These are phyloP conservation scores for Aspergillus quadricinctus DNA, from an alignment of 2,329 filamentous ascomycete species.

Conservation along the genomic window DNA sequence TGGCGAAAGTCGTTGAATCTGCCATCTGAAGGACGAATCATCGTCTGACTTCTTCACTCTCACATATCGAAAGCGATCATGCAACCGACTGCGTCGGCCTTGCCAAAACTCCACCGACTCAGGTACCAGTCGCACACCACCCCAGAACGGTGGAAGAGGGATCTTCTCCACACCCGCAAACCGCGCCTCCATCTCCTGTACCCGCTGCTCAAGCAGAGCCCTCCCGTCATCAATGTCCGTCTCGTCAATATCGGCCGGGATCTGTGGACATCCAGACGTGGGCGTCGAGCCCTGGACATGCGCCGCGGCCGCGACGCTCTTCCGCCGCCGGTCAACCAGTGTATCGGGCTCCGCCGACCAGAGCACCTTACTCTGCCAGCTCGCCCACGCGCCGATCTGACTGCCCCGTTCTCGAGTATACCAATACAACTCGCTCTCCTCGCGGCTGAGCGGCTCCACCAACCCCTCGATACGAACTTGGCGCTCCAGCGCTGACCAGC, in stretches of 20 bases:
- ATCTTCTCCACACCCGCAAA: constrained; percentile 76
- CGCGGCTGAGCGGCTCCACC: constrained; percentile 60
- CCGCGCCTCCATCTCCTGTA: constrained; percentile 68
- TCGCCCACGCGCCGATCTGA: constrained; percentile 89
- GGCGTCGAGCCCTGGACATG: neutral
- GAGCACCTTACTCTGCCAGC: constrained; percentile 77
- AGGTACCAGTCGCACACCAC: constrained; percentile 79
- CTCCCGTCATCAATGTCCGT: constrained; percentile 60
- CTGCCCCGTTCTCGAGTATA: constrained; percentile 69
- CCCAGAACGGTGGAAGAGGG: constrained; percentile 92
- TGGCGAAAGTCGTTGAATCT: constrained; percentile 38
- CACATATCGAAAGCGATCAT: constrained; percentile 88
- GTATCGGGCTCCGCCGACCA: constrained; percentile 32
- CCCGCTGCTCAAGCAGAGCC: constrained; percentile 69
- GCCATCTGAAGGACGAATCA: constrained; percentile 43
- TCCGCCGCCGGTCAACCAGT: constrained; percentile 21
- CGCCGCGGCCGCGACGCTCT: constrained; percentile 20
- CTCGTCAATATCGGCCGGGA: constrained; percentile 26
- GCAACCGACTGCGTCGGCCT: constrained; percentile 80
- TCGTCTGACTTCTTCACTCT: constrained; percentile 59
- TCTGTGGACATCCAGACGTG: constrained; percentile 13
- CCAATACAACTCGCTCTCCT: constrained; percentile 68
- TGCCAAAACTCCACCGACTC: constrained; percentile 95
- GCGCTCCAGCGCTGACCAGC: constrained; percentile 80
- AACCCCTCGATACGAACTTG: constrained; percentile 86